Percentiles rank a stretch among this genome's conserved stretches.
Conservation (phyloP, 371 early-diverging fungal species). For the Apophysomyces variabilis region DNA sequence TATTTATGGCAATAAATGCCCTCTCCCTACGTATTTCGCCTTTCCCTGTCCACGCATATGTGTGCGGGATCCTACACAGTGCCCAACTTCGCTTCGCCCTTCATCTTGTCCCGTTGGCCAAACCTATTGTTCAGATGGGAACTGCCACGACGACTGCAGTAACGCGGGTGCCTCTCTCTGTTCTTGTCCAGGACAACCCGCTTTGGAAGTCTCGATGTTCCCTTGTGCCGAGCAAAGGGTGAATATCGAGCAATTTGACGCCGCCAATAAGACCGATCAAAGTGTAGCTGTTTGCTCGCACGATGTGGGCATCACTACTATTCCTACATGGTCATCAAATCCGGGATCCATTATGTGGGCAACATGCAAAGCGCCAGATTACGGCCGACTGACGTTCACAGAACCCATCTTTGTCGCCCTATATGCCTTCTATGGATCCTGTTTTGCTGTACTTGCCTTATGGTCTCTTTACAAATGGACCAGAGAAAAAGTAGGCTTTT, state of each 20-base stretch:
- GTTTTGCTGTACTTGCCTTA: constrained; percentile 48
- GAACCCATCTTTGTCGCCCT: constrained; percentile 47
- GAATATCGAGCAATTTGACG: constrained; percentile 34
- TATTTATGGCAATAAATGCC: constrained; percentile 48
- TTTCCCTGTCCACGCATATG: constrained; percentile 58
- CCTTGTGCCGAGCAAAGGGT: constrained; percentile 31
- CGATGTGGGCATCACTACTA: background rate
- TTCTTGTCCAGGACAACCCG: constrained; percentile 17
- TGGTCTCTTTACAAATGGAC: constrained; percentile 63
- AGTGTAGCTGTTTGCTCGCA: constrained; percentile 33
- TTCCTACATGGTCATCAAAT: constrained; percentile 10
- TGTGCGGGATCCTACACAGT: constrained; percentile 45
- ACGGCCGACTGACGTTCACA: constrained; percentile 40
- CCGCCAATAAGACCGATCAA: constrained; percentile 42
- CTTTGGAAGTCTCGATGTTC: constrained; percentile 11
- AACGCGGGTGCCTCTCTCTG: constrained; percentile 17
- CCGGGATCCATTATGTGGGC: constrained; percentile 43
- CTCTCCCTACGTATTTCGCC: constrained; percentile 38
- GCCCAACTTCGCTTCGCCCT: constrained; percentile 30
- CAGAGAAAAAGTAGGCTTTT: constrained; percentile 23
- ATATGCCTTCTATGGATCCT: constrained; percentile 61
- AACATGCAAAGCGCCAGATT: constrained; percentile 46
- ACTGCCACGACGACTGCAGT: constrained; percentile 31
- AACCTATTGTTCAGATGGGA: constrained; percentile 49
- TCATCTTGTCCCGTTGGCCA: constrained; percentile 38